Base-by-base conservation (phyloP, 139 green algal genomes). In the Chlamydomonas sp. region DNA sequence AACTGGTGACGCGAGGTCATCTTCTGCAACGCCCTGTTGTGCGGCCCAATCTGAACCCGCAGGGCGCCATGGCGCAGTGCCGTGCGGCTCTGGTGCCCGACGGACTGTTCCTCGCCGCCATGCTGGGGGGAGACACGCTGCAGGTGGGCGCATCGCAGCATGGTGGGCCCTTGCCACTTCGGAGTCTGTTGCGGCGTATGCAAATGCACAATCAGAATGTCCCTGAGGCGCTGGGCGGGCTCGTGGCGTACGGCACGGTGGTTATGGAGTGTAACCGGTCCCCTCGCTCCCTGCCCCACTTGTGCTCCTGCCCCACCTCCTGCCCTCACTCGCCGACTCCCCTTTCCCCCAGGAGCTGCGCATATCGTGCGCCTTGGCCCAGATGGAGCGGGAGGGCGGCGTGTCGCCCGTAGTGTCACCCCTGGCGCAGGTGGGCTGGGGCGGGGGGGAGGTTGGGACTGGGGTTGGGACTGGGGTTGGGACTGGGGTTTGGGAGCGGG, bases 121-220 rank as follows among this genome's bases (percentile, higher is more conserved):
- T 98, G 85, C 88, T 96, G 3, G 95, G 95, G 57, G 95, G 95
- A 0, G 92, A 97, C 5, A 97, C 95, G 7, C 81, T 97, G 85
- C 93, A 92, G 88, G 88, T 92, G 76, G 60, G 81, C 69, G 49
- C 31, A 49, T 49, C 31, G 31, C 31, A 49, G 31, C 31, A 49
- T 49, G 31, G 31, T 49, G 31, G 31, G 31, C 31, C 31, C 31
- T 49, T 49, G 31, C 31, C 31, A 49, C 31, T 49, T 49, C 31
- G 31, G 31, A 49, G 31, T 49, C 31, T 49, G 31, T 49, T 49
- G 31, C 31, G 31, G 31, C 31, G 31, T 49, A 49, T 49, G 31
- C 31, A 49, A 49, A 49, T 49, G 31, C 31, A 49, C 31, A 49
- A 49, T 49, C 31, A 49, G 31, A 49, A 49, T 49, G 31, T 49